A percentile compares a stretch with the other conserved stretches of the same genome.
These are phyloP conservation scores for Neonectria neomacrospora DNA, from an alignment of 2,329 filamentous ascomycete genomes.

Conservation along the genomic window DNA sequence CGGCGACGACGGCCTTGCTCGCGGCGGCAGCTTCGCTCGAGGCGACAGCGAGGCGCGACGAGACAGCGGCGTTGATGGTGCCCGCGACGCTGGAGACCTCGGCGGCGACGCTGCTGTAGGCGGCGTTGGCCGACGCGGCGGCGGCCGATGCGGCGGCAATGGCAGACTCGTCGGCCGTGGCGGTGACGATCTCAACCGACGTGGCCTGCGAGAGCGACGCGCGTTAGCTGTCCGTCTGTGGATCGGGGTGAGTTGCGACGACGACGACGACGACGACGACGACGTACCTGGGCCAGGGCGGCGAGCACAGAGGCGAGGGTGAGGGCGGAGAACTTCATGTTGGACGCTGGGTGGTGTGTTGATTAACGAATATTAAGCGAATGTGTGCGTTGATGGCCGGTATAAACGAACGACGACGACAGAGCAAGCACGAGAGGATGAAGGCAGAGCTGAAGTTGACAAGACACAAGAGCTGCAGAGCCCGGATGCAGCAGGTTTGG, in stretches of 20 bases:
- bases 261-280: not conserved
- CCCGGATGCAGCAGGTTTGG: not conserved
- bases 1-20: not conserved
- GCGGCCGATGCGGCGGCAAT: not conserved
- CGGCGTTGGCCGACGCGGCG: not conserved
- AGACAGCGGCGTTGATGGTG: not conserved
- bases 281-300: not conserved
- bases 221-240: not conserved
- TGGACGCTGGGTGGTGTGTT: not conserved
- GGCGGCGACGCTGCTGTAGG: not conserved
- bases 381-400: not conserved
- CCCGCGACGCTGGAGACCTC: not conserved
- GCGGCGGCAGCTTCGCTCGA: not conserved
- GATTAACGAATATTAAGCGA: not conserved
- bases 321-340: not conserved
- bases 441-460: not conserved
- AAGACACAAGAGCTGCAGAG: not conserved
- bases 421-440: not conserved
- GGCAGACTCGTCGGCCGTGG: not conserved
- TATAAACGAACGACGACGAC: not conserved
- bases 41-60: not conserved
- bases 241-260: not conserved
- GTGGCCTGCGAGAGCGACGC: not conserved
- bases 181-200: not conserved
- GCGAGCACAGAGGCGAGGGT: not conserved